Evolutionary conservation across 495 filamentous ascomycete species (phyloP), one percentile per base, ranked within the genome.

Genomic region (Jackrogersella minutella): DNA sequence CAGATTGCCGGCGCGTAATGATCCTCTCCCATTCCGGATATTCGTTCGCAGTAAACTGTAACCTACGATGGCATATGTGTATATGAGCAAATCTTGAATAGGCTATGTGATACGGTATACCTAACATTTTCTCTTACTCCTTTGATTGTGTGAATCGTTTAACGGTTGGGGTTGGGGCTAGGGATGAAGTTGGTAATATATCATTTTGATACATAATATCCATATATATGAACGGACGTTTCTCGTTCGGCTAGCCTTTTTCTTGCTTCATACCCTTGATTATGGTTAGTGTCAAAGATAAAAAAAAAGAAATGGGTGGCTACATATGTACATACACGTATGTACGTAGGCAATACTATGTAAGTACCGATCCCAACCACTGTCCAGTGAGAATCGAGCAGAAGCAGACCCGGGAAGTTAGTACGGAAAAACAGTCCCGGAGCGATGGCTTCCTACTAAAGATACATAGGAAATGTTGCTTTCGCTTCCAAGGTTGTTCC

Each of bases 181-280:
- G n/a, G n/a, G n/a, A n/a, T n/a, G 14, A 21, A 47, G 16, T 22
- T 49, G 26, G 49, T 59, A 36, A 59, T 44, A 53, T 65, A 52
- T 59, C 62, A 58, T 53, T 52, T 58, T 53, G 37, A 19, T 21
- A 40, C 8, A 40, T 24, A 19, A 24, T 26, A 40, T 30, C 3
- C 21, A 46, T 46, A 46, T 26, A 21, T 44, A 53, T 17, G 44
- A 11, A 53, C 63, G 36, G 56, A 55, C 64, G 16, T 26, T 53
- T 44, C 16, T 51, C 41, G 24, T 34, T 34, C 16, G 8, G 17
- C 41, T 58, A 30, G n/a, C 28, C 41, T 47, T 31, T 33, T 19
- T 39, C 28, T 0, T 62, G 64, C 64, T 62, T 67, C 64, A 58
- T 53, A 62, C 58, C 64, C 64, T 43, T 58, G 64, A 28, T 21